phyloP scores from a whole-genome alignment of 2,329 filamentous ascomycete species.

The Zymoseptoria crescenta region DNA sequence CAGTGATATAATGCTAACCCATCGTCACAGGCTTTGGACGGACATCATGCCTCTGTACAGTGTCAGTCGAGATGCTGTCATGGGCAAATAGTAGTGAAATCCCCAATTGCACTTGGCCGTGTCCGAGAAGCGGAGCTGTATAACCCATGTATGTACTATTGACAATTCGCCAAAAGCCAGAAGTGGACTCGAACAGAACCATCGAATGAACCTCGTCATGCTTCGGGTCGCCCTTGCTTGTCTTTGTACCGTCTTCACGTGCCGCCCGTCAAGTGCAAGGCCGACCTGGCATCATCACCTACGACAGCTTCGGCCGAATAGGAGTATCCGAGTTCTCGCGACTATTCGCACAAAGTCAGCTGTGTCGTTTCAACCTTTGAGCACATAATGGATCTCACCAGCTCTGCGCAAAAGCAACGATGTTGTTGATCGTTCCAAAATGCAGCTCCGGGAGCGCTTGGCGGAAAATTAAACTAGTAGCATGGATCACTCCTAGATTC shows the following conservation, averaged over 20 bases:
- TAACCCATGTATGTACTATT: neutral
- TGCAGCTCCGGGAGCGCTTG: conserved; percentile 21
- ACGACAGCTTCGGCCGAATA: neutral
- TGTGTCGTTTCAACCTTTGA: neutral
- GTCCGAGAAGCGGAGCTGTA: neutral
- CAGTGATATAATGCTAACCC: neutral
- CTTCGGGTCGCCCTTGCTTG: too few species aligned
- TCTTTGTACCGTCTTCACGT: too few species aligned
- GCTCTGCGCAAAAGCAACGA: conserved; percentile 18
- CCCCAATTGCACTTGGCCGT: neutral
- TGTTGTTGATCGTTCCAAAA: conserved; percentile 12
- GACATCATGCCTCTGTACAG: conserved; percentile 66
- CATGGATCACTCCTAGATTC: conserved; percentile 24
- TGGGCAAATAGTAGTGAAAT: conserved; percentile 18
- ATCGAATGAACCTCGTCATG: neutral
- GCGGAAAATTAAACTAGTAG: conserved; percentile 17
- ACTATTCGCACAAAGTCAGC: neutral
- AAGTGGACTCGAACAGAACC: neutral
- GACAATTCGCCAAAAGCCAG: neutral
- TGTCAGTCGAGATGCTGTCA: conserved; percentile 52
- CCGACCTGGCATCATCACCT: too few species aligned
- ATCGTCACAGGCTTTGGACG: conserved; percentile 60
- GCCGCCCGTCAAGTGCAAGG: too few species aligned
- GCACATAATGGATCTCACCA: conserved; percentile 2
- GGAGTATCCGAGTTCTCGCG: neutral